Evolutionary conservation across 1,139 yeast genomes (phyloP).

Genomic region (Spathaspora jeffriesii): DNA sequence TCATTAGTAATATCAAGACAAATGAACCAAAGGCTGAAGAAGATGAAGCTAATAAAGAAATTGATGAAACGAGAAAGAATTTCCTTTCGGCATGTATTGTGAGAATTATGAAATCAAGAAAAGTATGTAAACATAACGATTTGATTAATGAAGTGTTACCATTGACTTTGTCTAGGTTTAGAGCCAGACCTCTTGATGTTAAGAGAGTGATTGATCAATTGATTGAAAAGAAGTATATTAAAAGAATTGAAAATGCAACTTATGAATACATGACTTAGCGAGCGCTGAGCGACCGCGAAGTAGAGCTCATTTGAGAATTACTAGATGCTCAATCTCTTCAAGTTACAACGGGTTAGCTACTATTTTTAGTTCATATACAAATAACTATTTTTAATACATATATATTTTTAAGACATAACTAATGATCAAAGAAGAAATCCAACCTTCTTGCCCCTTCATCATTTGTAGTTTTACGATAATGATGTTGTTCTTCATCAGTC

Average conservation of each 20-base stretch:
- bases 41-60: conserved; percentile 81
- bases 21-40: conserved; percentile 72
- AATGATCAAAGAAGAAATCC: conserved; percentile 45
- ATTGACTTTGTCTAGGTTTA: conserved; percentile 82
- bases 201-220: conserved; percentile 84
- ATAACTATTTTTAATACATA: background rate
- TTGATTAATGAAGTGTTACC: conserved; percentile 88
- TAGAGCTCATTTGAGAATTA: too few species aligned
- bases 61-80: conserved; percentile 84
- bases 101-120: conserved; percentile 94
- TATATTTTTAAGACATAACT: background rate
- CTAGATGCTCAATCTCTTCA: too few species aligned
- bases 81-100: conserved; percentile 93
- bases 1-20: conserved; percentile 78
- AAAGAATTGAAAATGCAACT: conserved; percentile 72
- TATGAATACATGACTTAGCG: conserved; percentile 81
- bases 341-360: too few species aligned
- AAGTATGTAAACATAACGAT: conserved; percentile 73
- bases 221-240: conserved; percentile 84
- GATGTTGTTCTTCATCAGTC: conserved; percentile 45
- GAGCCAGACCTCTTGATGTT: conserved; percentile 82
- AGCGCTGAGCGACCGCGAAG: too few species aligned
- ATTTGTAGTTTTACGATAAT: conserved; percentile 40
- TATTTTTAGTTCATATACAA: background rate
- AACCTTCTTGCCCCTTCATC: conserved; percentile 58